A percentile compares a stretch with the other conserved stretches of the same genome.
Conservation (phyloP, 83 land plant species). For the Picea mariana region DNA sequence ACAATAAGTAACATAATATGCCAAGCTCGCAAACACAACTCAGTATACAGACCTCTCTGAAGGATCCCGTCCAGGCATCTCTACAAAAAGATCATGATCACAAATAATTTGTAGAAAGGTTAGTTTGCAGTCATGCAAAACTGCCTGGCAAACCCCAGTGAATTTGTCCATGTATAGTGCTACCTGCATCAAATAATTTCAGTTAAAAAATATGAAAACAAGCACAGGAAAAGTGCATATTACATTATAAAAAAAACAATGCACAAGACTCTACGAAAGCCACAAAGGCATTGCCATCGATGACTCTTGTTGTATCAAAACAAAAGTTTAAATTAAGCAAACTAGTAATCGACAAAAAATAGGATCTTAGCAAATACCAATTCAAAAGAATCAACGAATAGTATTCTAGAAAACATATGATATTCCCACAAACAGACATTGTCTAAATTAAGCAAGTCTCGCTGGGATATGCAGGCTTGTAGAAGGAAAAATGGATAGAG, state of each 20-base stretch:
- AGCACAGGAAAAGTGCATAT: background rate
- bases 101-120: conserved; percentile 83
- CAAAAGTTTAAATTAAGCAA: background rate
- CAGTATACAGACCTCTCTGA: conserved; percentile 78
- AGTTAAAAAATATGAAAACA: background rate
- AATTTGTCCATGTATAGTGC: conserved; percentile 95
- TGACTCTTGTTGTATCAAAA: background rate
- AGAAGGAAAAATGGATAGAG: background rate
- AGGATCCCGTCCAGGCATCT: conserved; percentile 93
- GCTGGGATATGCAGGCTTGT: background rate
- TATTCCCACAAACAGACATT: background rate
- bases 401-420: background rate
- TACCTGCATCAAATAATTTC: conserved; percentile 41
- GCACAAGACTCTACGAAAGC: background rate
- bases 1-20: background rate
- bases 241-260: background rate
- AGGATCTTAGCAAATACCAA: background rate
- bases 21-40: background rate
- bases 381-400: background rate
- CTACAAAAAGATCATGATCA: conserved; percentile 99
- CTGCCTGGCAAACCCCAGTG: conserved; percentile 84
- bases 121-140: conserved; percentile 97
- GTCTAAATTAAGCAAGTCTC: too few species aligned
- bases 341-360: background rate
- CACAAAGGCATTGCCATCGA: background rate